These are phyloP conservation scores for Ophiostoma sp. DNA, from an alignment of 2,329 filamentous ascomycete genomes.

Conservation along the genomic window DNA sequence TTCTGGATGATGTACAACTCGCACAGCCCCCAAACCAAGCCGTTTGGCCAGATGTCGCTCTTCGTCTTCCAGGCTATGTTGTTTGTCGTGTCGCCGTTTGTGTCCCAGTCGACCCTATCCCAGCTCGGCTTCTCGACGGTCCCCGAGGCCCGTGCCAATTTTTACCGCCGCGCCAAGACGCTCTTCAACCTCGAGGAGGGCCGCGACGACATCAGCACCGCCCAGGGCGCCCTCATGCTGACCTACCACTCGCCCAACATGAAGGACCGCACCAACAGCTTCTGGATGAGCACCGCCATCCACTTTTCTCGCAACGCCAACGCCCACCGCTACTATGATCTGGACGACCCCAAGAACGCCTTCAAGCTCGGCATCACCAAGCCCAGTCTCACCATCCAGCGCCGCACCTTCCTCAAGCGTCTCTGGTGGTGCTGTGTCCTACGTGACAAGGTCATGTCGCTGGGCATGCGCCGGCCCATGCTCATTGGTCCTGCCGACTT, in stretches of 20 bases:
- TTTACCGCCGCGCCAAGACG: conserved; percentile 35
- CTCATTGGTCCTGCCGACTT: conserved; percentile 90
- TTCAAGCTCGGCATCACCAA: background rate
- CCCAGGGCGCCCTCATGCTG: conserved; percentile 46
- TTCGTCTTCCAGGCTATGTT: conserved; percentile 49
- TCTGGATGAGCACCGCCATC: conserved; percentile 25
- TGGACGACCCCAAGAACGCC: conserved; percentile 29
- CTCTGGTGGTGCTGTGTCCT: conserved; percentile 99
- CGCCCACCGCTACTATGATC: conserved; percentile 17
- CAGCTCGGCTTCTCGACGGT: conserved; percentile 16
- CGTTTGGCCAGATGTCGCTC: conserved; percentile 41
- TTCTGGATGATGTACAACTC: conserved; percentile 47
- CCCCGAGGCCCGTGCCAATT: conserved; percentile 20
- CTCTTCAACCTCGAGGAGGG: conserved; percentile 48
- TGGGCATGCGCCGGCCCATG: conserved; percentile 90
- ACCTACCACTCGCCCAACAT: conserved; percentile 41
- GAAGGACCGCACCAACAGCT: conserved; percentile 22
- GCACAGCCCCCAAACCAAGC: background rate
- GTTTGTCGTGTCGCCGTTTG: conserved; percentile 35
- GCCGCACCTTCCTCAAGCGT: conserved; percentile 69
- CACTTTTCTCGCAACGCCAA: conserved; percentile 23
- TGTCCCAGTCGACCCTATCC: conserved; percentile 1
- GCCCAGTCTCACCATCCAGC: conserved; percentile 59
- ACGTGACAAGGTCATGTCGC: conserved; percentile 84
- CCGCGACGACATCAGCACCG: conserved; percentile 41